Percentiles rank a stretch among this genome's conserved stretches.
Conservation (phyloP, 2,329 filamentous ascomycete species). For the Massarina eburnea region DNA sequence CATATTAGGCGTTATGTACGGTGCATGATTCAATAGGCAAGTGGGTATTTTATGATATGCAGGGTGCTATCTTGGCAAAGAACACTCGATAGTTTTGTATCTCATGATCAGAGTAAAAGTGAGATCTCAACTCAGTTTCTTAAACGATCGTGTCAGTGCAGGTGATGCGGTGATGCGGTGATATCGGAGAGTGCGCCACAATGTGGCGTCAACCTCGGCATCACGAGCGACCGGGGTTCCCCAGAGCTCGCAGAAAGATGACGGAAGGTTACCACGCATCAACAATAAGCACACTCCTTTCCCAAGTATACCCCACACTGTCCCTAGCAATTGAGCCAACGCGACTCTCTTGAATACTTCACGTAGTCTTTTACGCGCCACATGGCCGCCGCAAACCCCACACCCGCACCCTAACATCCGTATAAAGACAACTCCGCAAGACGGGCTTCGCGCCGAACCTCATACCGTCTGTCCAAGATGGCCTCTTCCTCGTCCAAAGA, state of each 20-base stretch:
- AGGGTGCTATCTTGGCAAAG: no score
- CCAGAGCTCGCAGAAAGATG: not conserved
- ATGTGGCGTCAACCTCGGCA: not conserved
- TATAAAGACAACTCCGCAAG: not conserved
- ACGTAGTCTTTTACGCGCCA: no score
- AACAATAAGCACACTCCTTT: not conserved
- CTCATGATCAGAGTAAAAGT: no score
- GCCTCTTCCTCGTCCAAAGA: slow-evolving; percentile 22
- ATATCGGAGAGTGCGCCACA: not conserved
- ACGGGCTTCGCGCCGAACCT: not conserved
- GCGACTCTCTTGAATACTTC: no score
- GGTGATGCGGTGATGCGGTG: no score
- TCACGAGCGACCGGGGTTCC: not conserved
- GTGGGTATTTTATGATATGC: no score
- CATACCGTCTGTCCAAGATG: not conserved
- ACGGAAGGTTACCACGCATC: not conserved
- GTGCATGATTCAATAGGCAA: not conserved
- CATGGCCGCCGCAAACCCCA: not conserved
- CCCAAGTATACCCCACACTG: not conserved
- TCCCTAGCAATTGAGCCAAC: not conserved
- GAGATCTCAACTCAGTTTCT: no score
- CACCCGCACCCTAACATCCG: not conserved
- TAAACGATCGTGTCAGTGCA: no score
- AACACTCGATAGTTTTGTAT: no score
- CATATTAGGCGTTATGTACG: slow-evolving; percentile 4